These are phyloP conservation scores for Maudiozyma saulgeensis DNA, from an alignment of 805 yeast species.

Conservation along the genomic window DNA sequence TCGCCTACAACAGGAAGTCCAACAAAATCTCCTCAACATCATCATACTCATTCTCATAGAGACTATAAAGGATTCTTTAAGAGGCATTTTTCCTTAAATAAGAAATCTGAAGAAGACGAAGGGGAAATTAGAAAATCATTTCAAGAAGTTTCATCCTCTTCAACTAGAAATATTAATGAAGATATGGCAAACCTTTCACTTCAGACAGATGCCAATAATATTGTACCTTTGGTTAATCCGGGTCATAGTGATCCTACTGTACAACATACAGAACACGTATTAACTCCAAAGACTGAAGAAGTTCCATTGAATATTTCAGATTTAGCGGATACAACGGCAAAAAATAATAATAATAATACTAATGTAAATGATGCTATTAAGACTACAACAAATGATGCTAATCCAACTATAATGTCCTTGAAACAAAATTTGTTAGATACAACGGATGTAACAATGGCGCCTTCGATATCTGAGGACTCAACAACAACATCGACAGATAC, in stretches of 20 bases:
- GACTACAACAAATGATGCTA: neutral
- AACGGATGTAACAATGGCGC: neutral
- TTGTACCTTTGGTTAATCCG: conserved; percentile 7
- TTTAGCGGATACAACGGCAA: too few species aligned
- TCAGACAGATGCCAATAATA: neutral
- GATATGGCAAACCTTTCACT: conserved; percentile 7
- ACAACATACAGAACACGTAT: conserved; percentile 12
- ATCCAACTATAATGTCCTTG: conserved; percentile 15
- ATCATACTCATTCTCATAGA: neutral
- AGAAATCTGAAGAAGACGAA: neutral
- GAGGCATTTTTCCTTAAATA: conserved; percentile 1
- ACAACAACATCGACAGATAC: too few species aligned
- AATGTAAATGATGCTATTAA: neutral
- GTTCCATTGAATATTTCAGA: neutral
- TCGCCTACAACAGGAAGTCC: neutral
- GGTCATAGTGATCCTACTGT: conserved; percentile 20
- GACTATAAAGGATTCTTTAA: conserved; percentile 1
- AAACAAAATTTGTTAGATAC: conserved; percentile 14
- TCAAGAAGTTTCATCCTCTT: neutral
- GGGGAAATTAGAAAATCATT: neutral
- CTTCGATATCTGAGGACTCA: too few species aligned
- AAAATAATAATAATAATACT: neutral
- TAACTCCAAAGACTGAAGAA: conserved; percentile 2
- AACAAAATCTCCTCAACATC: neutral
- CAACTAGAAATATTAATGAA: conserved; percentile 1